Evolutionary conservation across 352 stramenopile genomes (phyloP), one percentile per base, ranked within the genome.

Genomic region (Phytophthora chlamydospora): DNA sequence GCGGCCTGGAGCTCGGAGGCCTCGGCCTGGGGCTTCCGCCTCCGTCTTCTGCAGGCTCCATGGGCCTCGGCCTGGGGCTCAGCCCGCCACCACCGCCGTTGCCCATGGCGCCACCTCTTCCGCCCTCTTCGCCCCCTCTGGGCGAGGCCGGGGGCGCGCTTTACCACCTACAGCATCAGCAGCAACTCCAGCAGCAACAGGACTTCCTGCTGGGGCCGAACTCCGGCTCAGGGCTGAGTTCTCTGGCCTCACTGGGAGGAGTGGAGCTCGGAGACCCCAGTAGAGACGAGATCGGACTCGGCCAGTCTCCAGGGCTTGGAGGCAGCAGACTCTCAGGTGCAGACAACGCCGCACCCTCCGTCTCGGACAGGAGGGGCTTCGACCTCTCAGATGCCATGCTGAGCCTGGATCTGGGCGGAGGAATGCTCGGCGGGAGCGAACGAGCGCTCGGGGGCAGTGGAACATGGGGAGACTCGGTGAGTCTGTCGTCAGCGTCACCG

Each of bases 331-430:
- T 55, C 19, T 51, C 56, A 58, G 36, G 19, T 40, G 19, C 55
- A 51, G 29, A 70, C 39, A 0, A 34, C 11, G 16, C 39, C 16
- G 46, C 21, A 29, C 41, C 36, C 40, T 72, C 58, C 0, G 41
- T 51, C 33, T 50, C 45, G 38, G 58, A 55, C 38, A 62, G 29
- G 33, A 51, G 35, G 16, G 46, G 35, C 1, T 82, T 82, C 42
- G 68, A 80, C 29, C 62, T 89, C 11, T 77, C 77, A 11, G 57
- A 78, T 34, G 51, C 70, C 10, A 81, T 89, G 73, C 66, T 80
- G 2, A 61, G 64, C 29, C 62, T 89, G 32, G 45, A 69, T 40
- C 57, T 76, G 19, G 58, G 44, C 42, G 55, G 51, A 13, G 58
- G 47, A 54, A 58, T 44, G 16, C 27, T 71, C 13, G 11, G 35